phyloP scores from a whole-genome alignment of 1,139 yeast genomes.

The Trichomonascaceae sp. region DNA sequence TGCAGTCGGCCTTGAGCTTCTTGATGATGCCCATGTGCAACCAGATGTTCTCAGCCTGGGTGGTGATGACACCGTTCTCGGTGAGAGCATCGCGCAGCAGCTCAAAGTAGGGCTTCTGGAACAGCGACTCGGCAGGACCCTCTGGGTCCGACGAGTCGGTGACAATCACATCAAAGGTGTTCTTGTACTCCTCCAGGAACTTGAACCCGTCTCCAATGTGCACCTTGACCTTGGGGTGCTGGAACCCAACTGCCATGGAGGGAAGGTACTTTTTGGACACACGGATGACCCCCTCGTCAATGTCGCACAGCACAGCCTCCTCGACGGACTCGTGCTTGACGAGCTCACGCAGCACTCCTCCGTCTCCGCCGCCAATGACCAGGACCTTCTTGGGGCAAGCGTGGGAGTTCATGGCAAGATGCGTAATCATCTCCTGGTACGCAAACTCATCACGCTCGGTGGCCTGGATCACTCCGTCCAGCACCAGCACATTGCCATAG shows the following conservation, averaged over 20 bases:
- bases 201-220: conserved; percentile 86
- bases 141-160: conserved; percentile 95
- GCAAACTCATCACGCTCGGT: conserved; percentile 87
- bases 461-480: conserved; percentile 80
- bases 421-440: conserved; percentile 81
- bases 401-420: conserved; percentile 66
- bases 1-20: conserved; percentile 61
- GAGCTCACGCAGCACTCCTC: conserved; percentile 80
- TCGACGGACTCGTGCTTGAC: conserved; percentile 63
- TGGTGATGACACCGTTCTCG: conserved; percentile 71
- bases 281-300: conserved; percentile 75
- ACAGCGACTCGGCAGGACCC: conserved; percentile 86
- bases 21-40: conserved; percentile 69
- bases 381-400: conserved; percentile 59
- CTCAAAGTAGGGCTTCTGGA: conserved; percentile 77
- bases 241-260: conserved; percentile 58
- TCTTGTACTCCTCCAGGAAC: conserved; percentile 62
- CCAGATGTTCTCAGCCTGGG: conserved; percentile 90
- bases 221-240: conserved; percentile 60
- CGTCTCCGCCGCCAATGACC: conserved; percentile 91
- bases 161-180: conserved; percentile 72
- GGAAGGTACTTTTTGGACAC: conserved; percentile 69
- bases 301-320: conserved; percentile 71
- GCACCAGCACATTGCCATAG: conserved; percentile 80
- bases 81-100: conserved; percentile 69